Evolutionary conservation across 306 rosid genomes (phyloP).

Genomic region (Cicer cuneatum): DNA sequence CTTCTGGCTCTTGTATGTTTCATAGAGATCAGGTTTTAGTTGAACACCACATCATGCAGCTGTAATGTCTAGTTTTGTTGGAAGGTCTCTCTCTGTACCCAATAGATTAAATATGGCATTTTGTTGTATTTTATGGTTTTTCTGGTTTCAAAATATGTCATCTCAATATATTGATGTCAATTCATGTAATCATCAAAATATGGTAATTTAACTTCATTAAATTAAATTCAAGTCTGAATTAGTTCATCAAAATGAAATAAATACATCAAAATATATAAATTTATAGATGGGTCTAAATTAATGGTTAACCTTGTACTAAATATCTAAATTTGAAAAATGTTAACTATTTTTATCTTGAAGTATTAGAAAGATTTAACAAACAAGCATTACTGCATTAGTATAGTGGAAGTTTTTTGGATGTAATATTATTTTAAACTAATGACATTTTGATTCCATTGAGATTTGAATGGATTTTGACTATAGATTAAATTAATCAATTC

Average conservation of each 20-base stretch:
- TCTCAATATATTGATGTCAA: neutral
- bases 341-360: too few relatives aligned
- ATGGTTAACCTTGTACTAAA: neutral
- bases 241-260: neutral
- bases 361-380: too few relatives aligned
- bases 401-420: too few relatives aligned
- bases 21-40: neutral
- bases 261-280: too few relatives aligned
- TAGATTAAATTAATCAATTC: too few relatives aligned
- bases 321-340: neutral
- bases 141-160: conserved; percentile 28
- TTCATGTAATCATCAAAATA: neutral
- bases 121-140: neutral
- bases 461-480: too few relatives aligned
- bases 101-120: conserved; percentile 10
- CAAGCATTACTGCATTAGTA: too few relatives aligned
- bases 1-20: conserved; percentile 28
- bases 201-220: neutral
- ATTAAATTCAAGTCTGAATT: neutral
- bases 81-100: conserved; percentile 4
- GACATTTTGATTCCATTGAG: too few relatives aligned
- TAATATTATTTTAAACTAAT: too few relatives aligned
- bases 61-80: neutral
- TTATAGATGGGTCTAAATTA: neutral
- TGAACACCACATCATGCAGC: conserved; percentile 12